A percentile compares a stretch with the other conserved stretches of the same genome.
These are phyloP conservation scores for Populus hybrid DNA, from an alignment of 441 rosid genomes.

Conservation along the genomic window DNA sequence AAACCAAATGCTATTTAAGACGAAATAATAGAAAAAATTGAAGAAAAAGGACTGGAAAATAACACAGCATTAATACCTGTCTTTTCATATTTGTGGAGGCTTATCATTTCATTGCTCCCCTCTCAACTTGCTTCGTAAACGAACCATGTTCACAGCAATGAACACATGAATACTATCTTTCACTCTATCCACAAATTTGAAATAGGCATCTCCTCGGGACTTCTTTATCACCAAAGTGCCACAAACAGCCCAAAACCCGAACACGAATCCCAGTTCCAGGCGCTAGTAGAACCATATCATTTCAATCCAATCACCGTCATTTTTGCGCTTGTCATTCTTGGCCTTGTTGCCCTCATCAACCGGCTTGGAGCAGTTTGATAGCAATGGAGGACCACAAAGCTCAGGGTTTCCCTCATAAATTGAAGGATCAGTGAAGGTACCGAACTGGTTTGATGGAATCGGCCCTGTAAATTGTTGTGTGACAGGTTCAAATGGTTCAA, in stretches of 20 bases:
- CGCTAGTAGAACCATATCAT: constrained; percentile 14
- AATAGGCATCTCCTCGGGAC: constrained; percentile 19
- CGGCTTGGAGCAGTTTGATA: background rate
- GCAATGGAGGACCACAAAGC: constrained; percentile 11
- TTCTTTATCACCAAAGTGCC: constrained; percentile 16
- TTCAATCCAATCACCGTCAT: background rate
- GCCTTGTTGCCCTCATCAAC: background rate
- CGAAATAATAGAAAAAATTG: no score
- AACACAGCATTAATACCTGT: background rate
- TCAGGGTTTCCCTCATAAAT: constrained; percentile 11
- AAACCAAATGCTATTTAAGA: no score
- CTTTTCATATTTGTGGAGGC: background rate
- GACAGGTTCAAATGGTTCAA: constrained; percentile 14
- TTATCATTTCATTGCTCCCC: background rate
- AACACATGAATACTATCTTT: background rate
- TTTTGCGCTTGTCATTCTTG: background rate
- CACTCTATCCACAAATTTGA: constrained; percentile 4
- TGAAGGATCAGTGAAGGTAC: background rate
- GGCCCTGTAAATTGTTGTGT: constrained; percentile 4
- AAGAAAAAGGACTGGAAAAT: no score
- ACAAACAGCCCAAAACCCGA: constrained; percentile 22
- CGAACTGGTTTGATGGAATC: constrained; percentile 17
- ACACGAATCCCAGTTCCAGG: constrained; percentile 4
- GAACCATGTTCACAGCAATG: constrained; percentile 3
- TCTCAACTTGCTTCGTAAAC: background rate